Conservation (phyloP, 1,284 basidiomycete species). For the Takashimella tepidaria region DNA sequence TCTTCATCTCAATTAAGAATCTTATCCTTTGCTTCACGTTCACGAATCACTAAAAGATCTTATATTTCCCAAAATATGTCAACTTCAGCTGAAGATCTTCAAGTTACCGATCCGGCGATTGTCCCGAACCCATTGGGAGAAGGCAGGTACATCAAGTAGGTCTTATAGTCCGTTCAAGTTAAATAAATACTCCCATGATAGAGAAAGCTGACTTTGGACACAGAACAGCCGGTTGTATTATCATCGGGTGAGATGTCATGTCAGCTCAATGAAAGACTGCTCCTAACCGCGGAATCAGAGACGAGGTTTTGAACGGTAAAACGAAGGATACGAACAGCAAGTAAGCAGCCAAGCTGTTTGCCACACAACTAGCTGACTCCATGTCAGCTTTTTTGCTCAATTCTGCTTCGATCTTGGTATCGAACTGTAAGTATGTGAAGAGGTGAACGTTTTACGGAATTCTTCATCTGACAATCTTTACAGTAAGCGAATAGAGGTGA, state of each 20-base stretch:
- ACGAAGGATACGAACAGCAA: constrained; percentile 71
- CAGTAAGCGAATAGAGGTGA: constrained; percentile 83
- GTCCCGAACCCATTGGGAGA: constrained; percentile 59
- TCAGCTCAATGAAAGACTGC: neutral
- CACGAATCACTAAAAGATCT: too few species aligned
- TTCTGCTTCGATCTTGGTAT: constrained; percentile 84
- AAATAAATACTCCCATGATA: neutral
- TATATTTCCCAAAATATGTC: constrained; percentile 16
- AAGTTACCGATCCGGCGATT: constrained; percentile 27
- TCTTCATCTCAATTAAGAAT: neutral
- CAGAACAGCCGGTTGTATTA: constrained; percentile 46
- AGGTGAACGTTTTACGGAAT: too few species aligned
- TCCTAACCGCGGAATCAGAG: too few species aligned
- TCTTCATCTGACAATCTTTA: neutral
- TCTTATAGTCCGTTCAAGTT: neutral
- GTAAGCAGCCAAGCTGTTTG: constrained; percentile 15
- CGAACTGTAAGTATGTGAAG: constrained; percentile 63
- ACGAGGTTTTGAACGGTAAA: constrained; percentile 51
- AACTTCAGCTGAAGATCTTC: constrained; percentile 11
- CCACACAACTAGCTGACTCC: neutral
- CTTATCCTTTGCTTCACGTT: too few species aligned
- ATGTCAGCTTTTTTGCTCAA: constrained; percentile 65
- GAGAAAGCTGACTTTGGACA: neutral
- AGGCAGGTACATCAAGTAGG: constrained; percentile 58
- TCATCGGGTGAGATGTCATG: constrained; percentile 44